Conservation (phyloP, 176 grass and related monocot genomes). For the Themeda triandra region DNA sequence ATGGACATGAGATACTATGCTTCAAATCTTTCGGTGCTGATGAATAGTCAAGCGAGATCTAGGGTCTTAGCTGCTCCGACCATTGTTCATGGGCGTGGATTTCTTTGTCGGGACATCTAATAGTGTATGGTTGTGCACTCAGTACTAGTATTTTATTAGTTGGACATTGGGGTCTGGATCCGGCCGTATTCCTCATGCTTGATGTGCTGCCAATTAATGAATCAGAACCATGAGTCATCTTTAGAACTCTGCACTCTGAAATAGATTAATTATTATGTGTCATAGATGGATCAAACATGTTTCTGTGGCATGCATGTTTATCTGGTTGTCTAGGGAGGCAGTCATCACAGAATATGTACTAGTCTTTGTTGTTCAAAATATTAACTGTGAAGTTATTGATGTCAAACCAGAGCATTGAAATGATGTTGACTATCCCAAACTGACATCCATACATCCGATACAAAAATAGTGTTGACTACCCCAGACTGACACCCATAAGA, state of each 20-base stretch:
- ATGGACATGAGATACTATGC: not conserved
- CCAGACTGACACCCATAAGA: not conserved
- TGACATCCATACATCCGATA: not conserved
- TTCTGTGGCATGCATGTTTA: not conserved
- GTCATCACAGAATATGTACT: not conserved
- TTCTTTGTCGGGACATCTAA: not conserved
- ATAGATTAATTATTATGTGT: not conserved
- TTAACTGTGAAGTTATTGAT: not conserved
- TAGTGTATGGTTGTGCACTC: not conserved
- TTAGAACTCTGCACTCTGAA: not conserved
- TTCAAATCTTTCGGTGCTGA: not conserved
- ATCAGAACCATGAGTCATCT: not conserved
- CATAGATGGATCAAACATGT: not conserved
- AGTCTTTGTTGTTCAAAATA: not conserved
- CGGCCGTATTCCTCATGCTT: not conserved
- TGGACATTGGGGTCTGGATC: not conserved
- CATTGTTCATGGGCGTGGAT: not conserved
- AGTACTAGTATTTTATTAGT: not conserved
- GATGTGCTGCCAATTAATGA: not conserved
- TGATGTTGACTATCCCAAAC: too few relatives aligned
- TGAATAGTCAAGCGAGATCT: not conserved
- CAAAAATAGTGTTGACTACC: not conserved
- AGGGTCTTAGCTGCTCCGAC: not conserved
- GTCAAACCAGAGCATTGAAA: too few relatives aligned
- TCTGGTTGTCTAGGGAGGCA: not conserved